Evolutionary conservation across 1,284 basidiomycete genomes (phyloP).

Genomic region (Fomes fomentarius): DNA sequence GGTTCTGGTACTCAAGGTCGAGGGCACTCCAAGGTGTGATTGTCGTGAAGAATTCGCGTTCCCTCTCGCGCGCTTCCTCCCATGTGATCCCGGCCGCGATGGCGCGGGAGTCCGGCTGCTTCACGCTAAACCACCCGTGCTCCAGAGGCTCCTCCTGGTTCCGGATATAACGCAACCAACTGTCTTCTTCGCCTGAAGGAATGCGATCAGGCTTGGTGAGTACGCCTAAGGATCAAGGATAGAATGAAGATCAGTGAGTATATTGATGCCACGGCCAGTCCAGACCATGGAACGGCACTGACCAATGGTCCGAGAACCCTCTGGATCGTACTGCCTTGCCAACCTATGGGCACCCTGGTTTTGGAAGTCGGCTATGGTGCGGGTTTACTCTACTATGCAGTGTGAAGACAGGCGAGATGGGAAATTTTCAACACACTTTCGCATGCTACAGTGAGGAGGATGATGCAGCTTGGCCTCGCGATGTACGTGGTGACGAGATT

Average conservation of each 20-base stretch:
- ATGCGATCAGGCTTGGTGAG: constrained; percentile 84
- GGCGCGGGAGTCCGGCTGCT: constrained; percentile 65
- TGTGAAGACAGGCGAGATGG: neutral
- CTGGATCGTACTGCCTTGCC: constrained; percentile 57
- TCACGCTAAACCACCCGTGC: constrained; percentile 76
- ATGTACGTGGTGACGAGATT: constrained; percentile 58
- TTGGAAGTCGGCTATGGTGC: constrained; percentile 66
- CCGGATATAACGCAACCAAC: constrained; percentile 63
- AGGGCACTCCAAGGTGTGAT: constrained; percentile 60
- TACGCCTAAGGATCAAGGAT: constrained; percentile 52
- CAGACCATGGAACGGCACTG: constrained; percentile 15
- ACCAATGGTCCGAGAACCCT: constrained; percentile 74
- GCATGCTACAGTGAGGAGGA: constrained; percentile 72
- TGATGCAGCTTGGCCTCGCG: constrained; percentile 63
- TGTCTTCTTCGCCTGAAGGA: constrained; percentile 57
- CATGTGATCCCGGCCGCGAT: constrained; percentile 60
- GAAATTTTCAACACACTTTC: constrained; percentile 53
- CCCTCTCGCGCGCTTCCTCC: constrained; percentile 58
- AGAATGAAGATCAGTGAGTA: too few species aligned
- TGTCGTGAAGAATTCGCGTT: constrained; percentile 69
- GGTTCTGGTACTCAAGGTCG: constrained; percentile 48
- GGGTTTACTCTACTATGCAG: constrained; percentile 45
- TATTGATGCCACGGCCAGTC: too few species aligned
- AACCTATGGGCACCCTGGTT: constrained; percentile 71
- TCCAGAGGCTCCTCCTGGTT: constrained; percentile 54